Percentiles rank a stretch among this genome's conserved stretches.
These are phyloP conservation scores for Wickerhamiella sergipiensis DNA, from an alignment of 805 yeast species.

Conservation along the genomic window DNA sequence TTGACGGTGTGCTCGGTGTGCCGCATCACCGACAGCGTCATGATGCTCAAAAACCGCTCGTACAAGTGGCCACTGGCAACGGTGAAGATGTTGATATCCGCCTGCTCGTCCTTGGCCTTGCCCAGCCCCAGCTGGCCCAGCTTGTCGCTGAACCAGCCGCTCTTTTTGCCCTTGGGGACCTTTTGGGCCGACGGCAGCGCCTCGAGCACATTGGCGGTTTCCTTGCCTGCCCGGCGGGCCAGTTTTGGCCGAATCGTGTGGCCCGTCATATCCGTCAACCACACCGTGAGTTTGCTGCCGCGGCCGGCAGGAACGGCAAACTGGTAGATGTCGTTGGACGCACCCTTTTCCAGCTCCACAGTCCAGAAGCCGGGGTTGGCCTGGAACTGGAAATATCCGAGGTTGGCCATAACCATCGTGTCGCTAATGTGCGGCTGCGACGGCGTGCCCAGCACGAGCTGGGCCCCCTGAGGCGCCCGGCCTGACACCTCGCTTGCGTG, in stretches of 20 bases:
- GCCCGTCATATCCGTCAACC: constrained; percentile 1
- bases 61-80: constrained; percentile 74
- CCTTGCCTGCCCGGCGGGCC: constrained; percentile 23
- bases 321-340: constrained; percentile 31
- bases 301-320: constrained; percentile 24
- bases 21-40: constrained; percentile 63
- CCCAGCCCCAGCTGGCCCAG: constrained; percentile 1
- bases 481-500: constrained; percentile 37
- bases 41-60: constrained; percentile 60
- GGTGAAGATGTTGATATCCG: constrained; percentile 66
- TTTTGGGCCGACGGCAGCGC: not conserved
- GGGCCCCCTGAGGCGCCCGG: constrained; percentile 39
- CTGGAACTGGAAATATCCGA: constrained; percentile 74
- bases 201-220: constrained; percentile 17
- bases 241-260: not conserved
- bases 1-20: constrained; percentile 53
- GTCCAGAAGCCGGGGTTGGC: constrained; percentile 63
- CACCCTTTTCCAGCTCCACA: constrained; percentile 33
- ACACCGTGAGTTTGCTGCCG: not conserved
- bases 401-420: constrained; percentile 61
- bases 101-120: constrained; percentile 23
- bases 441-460: constrained; percentile 29
- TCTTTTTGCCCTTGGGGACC: constrained; percentile 1
- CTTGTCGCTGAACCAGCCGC: not conserved
- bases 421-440: constrained; percentile 23